phyloP scores from a whole-genome alignment of 768 basidiomycete genomes.

The Rhodotorula paludigena region DNA sequence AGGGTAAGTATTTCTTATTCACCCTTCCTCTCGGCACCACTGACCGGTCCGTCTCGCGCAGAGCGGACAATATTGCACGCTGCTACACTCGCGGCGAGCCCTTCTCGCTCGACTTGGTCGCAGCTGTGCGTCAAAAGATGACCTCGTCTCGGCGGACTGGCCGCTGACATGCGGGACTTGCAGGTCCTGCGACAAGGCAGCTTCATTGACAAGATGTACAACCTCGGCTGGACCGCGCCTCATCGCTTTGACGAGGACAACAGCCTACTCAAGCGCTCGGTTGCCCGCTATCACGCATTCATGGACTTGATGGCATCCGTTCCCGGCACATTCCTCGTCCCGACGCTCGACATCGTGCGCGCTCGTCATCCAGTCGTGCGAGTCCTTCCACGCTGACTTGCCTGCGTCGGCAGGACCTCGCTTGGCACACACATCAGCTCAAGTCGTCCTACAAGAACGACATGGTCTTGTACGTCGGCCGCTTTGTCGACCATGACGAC shows the following conservation, averaged over 20 bases:
- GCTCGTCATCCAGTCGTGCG: rapidly evolving
- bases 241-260: slow-evolving; percentile 1
- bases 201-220: slow-evolving; percentile 26
- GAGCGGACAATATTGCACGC: slow-evolving; percentile 6
- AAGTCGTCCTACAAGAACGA: slow-evolving; percentile 53
- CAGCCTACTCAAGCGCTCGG: slow-evolving; percentile 1
- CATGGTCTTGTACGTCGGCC: slow-evolving; percentile 51
- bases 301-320: slow-evolving; percentile 56
- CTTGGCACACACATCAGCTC: slow-evolving; percentile 71
- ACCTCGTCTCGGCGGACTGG: too few relatives aligned
- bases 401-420: slow-evolving; percentile 53
- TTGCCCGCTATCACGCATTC: slow-evolving; percentile 47
- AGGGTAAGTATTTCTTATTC: too few relatives aligned
- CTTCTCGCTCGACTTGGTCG: slow-evolving; percentile 20
- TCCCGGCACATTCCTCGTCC: slow-evolving; percentile 53
- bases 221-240: slow-evolving; percentile 25
- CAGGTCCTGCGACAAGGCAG: slow-evolving; percentile 20
- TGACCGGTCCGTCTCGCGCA: too few relatives aligned
- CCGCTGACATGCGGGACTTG: too few relatives aligned
- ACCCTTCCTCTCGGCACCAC: too few relatives aligned
- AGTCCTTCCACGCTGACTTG: background rate
- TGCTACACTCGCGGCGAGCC: slow-evolving; percentile 14
- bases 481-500: slow-evolving; percentile 52
- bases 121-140: background rate
- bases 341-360: slow-evolving; percentile 60